Evolutionary conservation across 192 early-diverging fungal genomes (phyloP).

Genomic region (Powellomyces hirtus): DNA sequence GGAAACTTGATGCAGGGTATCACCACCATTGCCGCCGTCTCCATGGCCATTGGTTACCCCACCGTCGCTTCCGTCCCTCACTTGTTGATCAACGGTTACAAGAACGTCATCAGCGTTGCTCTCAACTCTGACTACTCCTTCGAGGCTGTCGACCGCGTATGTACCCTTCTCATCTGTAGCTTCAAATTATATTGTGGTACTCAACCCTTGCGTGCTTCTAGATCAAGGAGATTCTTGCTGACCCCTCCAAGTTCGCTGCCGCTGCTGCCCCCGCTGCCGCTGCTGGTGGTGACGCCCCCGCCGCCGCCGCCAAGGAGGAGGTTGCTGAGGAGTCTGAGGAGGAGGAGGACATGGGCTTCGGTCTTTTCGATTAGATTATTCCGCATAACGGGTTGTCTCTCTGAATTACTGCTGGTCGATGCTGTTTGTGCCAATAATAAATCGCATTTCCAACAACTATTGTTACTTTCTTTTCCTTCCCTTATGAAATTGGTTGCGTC

Average conservation of each 20-base stretch:
- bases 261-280: slow-evolving; percentile 75
- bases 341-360: slow-evolving; percentile 92
- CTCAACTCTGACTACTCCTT: slow-evolving; percentile 86
- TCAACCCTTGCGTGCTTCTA: slow-evolving; percentile 65
- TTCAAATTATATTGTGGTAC: slow-evolving; percentile 33
- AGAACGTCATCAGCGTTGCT: slow-evolving; percentile 91
- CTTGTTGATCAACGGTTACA: slow-evolving; percentile 95
- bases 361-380: slow-evolving; percentile 49
- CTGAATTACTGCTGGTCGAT: too few relatives aligned
- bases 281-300: slow-evolving; percentile 53
- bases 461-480: too few relatives aligned
- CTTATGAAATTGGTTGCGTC: too few relatives aligned
- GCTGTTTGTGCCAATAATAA: too few relatives aligned
- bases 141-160: slow-evolving; percentile 76
- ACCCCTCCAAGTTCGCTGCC: slow-evolving; percentile 85
- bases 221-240: slow-evolving; percentile 93
- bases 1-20: slow-evolving; percentile 82
- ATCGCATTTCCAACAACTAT: too few relatives aligned
- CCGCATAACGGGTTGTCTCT: too few relatives aligned
- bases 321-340: slow-evolving; percentile 74
- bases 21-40: slow-evolving; percentile 92
- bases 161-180: too few relatives aligned
- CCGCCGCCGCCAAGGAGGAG: slow-evolving; percentile 52
- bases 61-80: slow-evolving; percentile 84
- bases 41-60: slow-evolving; percentile 58